Base-by-base conservation (phyloP, 495 filamentous ascomycete species). In the Penicillium lividum region DNA sequence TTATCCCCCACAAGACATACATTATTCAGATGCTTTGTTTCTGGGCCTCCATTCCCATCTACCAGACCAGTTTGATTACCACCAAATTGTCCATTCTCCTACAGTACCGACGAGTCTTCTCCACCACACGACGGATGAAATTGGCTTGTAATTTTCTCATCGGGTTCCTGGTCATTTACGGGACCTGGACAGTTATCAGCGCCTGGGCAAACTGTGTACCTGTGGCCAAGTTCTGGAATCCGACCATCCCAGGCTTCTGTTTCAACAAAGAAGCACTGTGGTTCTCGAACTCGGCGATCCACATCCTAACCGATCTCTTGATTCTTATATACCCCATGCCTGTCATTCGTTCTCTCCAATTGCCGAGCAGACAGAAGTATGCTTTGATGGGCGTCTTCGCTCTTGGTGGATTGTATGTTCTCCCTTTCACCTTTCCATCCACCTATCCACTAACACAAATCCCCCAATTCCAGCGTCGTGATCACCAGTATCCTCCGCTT, bases 401-500 rank as follows among this genome's bases (percentile, higher is more conserved):
- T 0, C 66, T 82, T 0, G 80, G 80, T 49, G 68, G 65, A 62
- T 80, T 77, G 80, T 80, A 65, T 59, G 75, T 69, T 49, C 18
- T 22, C 47, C n/a, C 6, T 28, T n/a, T 25, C 15, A 34, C 4
- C 16, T 33, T 33, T 29, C 25, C 4, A 50, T 38, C 1, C 2
- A 29, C 15, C 51, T 45, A 59, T 57, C 38, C 54, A 34, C 62
- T 68, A 54, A 60, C 46, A 15, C 30, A n/a, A 40, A 5, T 15
- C 22, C 5, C 30, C 8, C 60, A 70, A 11, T 40, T 40, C 15
- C 43, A 79, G 82, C 57, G 82, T 80, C 1, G 70, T 81, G 54
- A 74, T 82, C 28, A 83, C 82, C 43, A 85, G 78, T 42, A 74
- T 83, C 31, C 77, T 85, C 28, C 80, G 82, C 27, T 66, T 85